A percentile compares a stretch with the other conserved stretches of the same genome.
Conservation (phyloP, 2,329 filamentous ascomycete species). For the Xylaria sp. region DNA sequence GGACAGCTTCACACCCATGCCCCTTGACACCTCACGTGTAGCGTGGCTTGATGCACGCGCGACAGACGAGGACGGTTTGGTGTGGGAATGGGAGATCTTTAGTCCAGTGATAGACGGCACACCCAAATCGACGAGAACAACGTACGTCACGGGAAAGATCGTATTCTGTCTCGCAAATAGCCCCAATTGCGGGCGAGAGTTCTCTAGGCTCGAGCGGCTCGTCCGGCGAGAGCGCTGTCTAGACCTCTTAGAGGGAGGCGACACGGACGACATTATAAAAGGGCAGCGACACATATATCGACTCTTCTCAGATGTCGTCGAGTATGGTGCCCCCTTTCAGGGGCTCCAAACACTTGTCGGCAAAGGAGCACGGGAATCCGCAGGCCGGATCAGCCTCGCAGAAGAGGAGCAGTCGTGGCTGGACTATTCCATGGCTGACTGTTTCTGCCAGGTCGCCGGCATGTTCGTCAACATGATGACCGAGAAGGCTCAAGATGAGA, state of each 20-base stretch:
- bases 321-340: conserved; percentile 38
- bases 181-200: conserved; percentile 29
- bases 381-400: conserved; percentile 33
- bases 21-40: no score
- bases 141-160: conserved; percentile 21
- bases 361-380: conserved; percentile 33
- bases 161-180: conserved; percentile 18
- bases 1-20: no score
- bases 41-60: no score
- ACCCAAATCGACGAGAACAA: no score
- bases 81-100: no score
- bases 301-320: conserved; percentile 40
- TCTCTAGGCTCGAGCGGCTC: conserved; percentile 35
- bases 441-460: conserved; percentile 42
- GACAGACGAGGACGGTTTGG: no score
- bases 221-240: conserved; percentile 36
- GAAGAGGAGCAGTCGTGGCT: conserved; percentile 30
- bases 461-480: conserved; percentile 43
- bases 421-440: conserved; percentile 37
- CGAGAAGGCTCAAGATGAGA: conserved; percentile 29
- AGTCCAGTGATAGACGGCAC: no score
- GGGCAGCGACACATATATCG: conserved; percentile 43
- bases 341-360: conserved; percentile 35
- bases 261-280: conserved; percentile 39
- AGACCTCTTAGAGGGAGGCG: conserved; percentile 29